Evolutionary conservation across 768 basidiomycete genomes (phyloP).

Genomic region (Naganishia kalamii): DNA sequence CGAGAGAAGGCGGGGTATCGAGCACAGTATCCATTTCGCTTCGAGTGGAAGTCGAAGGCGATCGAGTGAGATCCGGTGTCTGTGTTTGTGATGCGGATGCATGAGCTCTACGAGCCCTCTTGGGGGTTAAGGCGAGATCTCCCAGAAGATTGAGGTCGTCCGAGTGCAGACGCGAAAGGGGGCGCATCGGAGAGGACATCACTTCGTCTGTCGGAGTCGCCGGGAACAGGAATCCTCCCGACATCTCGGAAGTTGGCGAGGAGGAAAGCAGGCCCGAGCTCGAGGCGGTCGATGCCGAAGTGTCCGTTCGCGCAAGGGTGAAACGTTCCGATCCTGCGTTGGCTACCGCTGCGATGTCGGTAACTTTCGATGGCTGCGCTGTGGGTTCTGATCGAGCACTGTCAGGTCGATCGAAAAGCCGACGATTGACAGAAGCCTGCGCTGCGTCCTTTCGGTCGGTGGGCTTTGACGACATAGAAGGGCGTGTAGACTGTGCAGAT

Average conservation of each 20-base stretch:
- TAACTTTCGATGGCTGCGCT: not conserved
- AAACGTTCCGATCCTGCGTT: not conserved
- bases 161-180: not conserved
- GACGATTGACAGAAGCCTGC: not conserved
- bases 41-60: constrained; percentile 8
- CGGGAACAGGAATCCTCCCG: not conserved
- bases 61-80: constrained; percentile 8
- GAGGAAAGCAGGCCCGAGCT: not conserved
- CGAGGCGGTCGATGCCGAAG: not conserved
- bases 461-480: not conserved
- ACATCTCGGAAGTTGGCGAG: not conserved
- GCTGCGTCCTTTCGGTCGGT: not conserved
- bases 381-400: not conserved
- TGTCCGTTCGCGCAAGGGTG: constrained; percentile 2
- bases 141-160: constrained; percentile 1
- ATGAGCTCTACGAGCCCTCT: not conserved
- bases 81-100: not conserved
- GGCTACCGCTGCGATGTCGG: not conserved
- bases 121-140: constrained; percentile 6
- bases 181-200: not conserved
- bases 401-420: not conserved
- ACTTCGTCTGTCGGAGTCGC: not conserved
- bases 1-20: not conserved
- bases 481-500: not conserved
- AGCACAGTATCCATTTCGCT: not conserved